Evolutionary conservation across 2,329 filamentous ascomycete genomes (phyloP).

Genomic region (Penicillium brevicompactum): DNA sequence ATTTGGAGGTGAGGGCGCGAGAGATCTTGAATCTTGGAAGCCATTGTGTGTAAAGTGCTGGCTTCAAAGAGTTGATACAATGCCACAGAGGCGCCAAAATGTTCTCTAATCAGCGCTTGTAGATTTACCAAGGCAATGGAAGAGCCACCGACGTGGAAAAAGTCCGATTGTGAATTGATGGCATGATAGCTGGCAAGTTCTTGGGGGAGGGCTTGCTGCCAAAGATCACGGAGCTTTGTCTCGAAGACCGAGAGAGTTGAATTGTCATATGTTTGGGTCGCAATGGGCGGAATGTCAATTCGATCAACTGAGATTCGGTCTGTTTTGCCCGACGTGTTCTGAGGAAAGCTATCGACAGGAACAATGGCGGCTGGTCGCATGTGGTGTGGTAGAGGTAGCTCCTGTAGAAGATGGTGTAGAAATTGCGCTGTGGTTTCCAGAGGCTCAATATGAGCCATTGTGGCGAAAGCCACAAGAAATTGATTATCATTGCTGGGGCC

Average conservation of each 20-base stretch:
- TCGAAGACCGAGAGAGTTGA: slow-evolving; percentile 7
- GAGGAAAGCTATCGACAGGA: slow-evolving; percentile 28
- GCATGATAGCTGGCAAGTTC: slow-evolving; percentile 12
- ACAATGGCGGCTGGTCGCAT: slow-evolving; percentile 39
- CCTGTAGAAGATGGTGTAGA: slow-evolving; percentile 30
- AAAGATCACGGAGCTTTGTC: slow-evolving; percentile 15
- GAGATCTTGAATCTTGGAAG: slow-evolving; percentile 6
- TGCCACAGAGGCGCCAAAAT: slow-evolving; percentile 9
- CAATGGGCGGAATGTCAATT: slow-evolving; percentile 7
- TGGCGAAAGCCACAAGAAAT: slow-evolving; percentile 19
- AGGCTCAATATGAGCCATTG: neutral
- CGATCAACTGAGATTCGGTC: slow-evolving; percentile 22
- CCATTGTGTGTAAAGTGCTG: slow-evolving; percentile 21
- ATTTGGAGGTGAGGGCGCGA: neutral
- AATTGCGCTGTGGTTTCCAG: neutral
- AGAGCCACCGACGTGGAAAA: slow-evolving; percentile 24
- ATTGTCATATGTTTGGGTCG: neutral
- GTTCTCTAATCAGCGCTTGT: slow-evolving; percentile 17
- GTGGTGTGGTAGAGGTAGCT: slow-evolving; percentile 37
- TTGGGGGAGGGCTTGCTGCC: slow-evolving; percentile 16
- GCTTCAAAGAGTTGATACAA: slow-evolving; percentile 20
- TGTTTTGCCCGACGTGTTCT: slow-evolving; percentile 32
- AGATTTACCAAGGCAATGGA: slow-evolving; percentile 18
- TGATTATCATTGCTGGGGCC: neutral
- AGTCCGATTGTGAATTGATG: slow-evolving; percentile 18